Percentiles rank a stretch among this genome's conserved stretches.
phyloP scores from a whole-genome alignment of 495 filamentous ascomycete species.

The Xylaria sp. region DNA sequence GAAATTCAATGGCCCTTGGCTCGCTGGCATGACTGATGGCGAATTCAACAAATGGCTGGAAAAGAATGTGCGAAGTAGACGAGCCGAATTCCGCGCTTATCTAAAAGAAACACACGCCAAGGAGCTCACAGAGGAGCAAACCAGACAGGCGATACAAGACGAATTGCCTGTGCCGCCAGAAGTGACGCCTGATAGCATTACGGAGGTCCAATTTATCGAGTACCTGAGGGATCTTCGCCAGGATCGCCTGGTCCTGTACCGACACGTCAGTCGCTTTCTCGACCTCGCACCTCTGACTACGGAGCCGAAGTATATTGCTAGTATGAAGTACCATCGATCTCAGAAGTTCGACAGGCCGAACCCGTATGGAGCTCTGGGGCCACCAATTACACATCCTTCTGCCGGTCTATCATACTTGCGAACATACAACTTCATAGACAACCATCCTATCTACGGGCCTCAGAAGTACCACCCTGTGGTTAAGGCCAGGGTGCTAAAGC shows the following conservation, averaged over 20 bases:
- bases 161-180: constrained; percentile 32
- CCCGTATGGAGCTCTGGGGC: constrained; percentile 67
- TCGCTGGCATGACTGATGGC: constrained; percentile 74
- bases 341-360: constrained; percentile 32
- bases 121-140: constrained; percentile 59
- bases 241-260: constrained; percentile 53
- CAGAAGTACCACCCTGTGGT: constrained; percentile 68
- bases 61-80: constrained; percentile 65
- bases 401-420: constrained; percentile 87
- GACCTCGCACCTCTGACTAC: constrained; percentile 54
- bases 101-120: constrained; percentile 56
- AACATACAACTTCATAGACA: constrained; percentile 69
- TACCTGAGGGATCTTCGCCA: constrained; percentile 68
- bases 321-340: constrained; percentile 32
- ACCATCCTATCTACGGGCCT: constrained; percentile 86
- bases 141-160: constrained; percentile 40
- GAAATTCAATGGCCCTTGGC: constrained; percentile 83
- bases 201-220: constrained; percentile 64
- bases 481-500: constrained; percentile 69
- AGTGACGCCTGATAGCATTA: constrained; percentile 50
- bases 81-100: constrained; percentile 67
- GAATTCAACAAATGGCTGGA: constrained; percentile 72
- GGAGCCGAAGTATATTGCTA: constrained; percentile 5
- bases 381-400: constrained; percentile 88
- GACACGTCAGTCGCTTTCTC: constrained; percentile 61